phyloP scores from a whole-genome alignment of 495 filamentous ascomycete genomes.

The Xylaria cubensis region DNA sequence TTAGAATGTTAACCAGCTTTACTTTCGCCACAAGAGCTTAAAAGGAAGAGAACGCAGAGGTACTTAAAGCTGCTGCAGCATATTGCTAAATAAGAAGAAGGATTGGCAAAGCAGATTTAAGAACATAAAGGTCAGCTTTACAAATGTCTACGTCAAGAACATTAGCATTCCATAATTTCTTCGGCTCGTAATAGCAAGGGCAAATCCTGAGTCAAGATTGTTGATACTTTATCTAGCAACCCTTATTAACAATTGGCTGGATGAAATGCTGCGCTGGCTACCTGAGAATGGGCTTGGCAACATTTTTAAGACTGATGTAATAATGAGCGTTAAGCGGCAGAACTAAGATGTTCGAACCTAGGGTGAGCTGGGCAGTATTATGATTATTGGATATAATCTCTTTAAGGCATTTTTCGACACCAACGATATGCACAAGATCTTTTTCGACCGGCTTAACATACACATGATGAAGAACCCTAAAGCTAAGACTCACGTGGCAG shows the following conservation, averaged over 20 bases:
- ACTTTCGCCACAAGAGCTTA: constrained; percentile 22
- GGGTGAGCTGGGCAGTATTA: constrained; percentile 70
- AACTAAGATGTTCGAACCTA: constrained; percentile 58
- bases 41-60: constrained; percentile 57
- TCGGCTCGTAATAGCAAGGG: no score
- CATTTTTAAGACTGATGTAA: constrained; percentile 56
- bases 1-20: no score
- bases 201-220: constrained; percentile 56
- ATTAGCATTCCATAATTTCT: no score
- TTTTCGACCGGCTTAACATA: constrained; percentile 69
- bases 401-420: constrained; percentile 54
- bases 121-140: no score
- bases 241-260: constrained; percentile 86
- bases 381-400: constrained; percentile 75
- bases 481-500: constrained; percentile 57
- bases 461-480: constrained; percentile 74
- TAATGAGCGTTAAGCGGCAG: constrained; percentile 42
- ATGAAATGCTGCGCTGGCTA: no score
- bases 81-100: no score
- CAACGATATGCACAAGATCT: constrained; percentile 42
- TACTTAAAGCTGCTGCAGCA: constrained; percentile 50
- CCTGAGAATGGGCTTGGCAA: constrained; percentile 68
- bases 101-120: no score
- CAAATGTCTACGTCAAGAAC: no score
- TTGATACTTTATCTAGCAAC: constrained; percentile 78